Percentiles rank a stretch among this genome's conserved stretches.
Evolutionary conservation across 2,329 filamentous ascomycete genomes (phyloP).

Genomic region (Colletotrichum agaves): DNA sequence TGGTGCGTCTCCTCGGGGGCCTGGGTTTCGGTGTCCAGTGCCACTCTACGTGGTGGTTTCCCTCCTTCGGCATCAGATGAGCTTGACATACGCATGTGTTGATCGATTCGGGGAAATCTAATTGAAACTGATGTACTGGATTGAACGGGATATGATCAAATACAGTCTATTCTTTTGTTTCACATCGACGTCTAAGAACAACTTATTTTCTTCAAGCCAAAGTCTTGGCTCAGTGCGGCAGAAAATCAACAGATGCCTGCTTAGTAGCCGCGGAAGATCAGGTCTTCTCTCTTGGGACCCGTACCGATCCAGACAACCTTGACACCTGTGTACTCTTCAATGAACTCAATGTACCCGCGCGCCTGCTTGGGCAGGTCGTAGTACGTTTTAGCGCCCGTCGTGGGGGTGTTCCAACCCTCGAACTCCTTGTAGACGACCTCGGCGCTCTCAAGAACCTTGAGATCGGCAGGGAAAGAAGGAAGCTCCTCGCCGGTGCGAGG

Average conservation of each 20-base stretch:
- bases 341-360: conserved; percentile 72
- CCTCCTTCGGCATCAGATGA: too few species aligned
- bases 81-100: too few species aligned
- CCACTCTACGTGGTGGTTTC: neutral
- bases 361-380: conserved; percentile 73
- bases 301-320: conserved; percentile 67
- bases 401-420: conserved; percentile 75
- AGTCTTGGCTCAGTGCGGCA: neutral
- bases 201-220: neutral
- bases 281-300: conserved; percentile 71
- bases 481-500: conserved; percentile 57
- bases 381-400: conserved; percentile 68
- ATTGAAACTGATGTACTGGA: too few species aligned
- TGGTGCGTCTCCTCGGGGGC: neutral
- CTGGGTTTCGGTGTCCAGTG: neutral
- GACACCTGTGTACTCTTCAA: conserved; percentile 73
- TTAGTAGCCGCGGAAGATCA: conserved; percentile 57
- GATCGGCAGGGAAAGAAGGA: conserved; percentile 73
- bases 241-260: neutral
- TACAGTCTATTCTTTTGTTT: conserved; percentile 2
- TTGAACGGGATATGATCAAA: neutral
- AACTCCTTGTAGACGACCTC: conserved; percentile 76
- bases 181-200: neutral
- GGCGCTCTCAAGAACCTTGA: conserved; percentile 65
- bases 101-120: too few species aligned